Percentiles rank a stretch among this genome's conserved stretches.
Evolutionary conservation across 805 yeast genomes (phyloP).

Genomic region (Wickerhamomyces sydowiorum): DNA sequence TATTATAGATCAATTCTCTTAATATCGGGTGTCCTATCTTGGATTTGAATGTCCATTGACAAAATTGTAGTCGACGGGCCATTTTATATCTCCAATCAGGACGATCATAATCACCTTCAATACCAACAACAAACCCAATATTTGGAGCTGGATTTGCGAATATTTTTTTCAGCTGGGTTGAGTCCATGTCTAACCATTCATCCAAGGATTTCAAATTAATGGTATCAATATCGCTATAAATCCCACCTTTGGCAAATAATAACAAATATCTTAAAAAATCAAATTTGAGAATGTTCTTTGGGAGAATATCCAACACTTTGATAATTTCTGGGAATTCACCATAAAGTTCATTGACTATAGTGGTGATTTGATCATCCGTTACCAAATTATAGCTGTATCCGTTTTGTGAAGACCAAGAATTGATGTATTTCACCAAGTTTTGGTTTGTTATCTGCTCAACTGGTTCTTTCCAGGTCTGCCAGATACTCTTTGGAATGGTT

Average conservation of each 20-base stretch:
- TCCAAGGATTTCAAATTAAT: constrained; percentile 49
- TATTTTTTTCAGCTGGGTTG: constrained; percentile 9
- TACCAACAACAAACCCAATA: constrained; percentile 46
- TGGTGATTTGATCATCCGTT: constrained; percentile 37
- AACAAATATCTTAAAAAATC: constrained; percentile 49
- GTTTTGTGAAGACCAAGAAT: constrained; percentile 14
- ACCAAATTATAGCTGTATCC: constrained; percentile 14
- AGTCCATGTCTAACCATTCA: constrained; percentile 39
- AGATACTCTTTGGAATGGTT: constrained; percentile 36
- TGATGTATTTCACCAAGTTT: constrained; percentile 10
- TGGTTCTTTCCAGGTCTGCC: constrained; percentile 44
- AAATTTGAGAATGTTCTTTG: constrained; percentile 31
- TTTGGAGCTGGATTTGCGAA: constrained; percentile 26
- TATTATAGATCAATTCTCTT: constrained; percentile 46
- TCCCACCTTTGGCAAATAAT: constrained; percentile 46
- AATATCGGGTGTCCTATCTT: constrained; percentile 55
- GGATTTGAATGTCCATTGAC: constrained; percentile 52
- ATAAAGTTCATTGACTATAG: constrained; percentile 31
- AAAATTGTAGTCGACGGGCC: constrained; percentile 48
- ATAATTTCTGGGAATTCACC: constrained; percentile 41
- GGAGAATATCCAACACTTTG: constrained; percentile 34
- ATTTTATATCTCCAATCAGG: constrained; percentile 46
- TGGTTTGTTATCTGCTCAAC: constrained; percentile 23
- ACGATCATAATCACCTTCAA: constrained; percentile 44
- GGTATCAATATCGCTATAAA: constrained; percentile 55